Base-by-base conservation (phyloP, 371 early-diverging fungal genomes). In the Coemansia sp. region DNA sequence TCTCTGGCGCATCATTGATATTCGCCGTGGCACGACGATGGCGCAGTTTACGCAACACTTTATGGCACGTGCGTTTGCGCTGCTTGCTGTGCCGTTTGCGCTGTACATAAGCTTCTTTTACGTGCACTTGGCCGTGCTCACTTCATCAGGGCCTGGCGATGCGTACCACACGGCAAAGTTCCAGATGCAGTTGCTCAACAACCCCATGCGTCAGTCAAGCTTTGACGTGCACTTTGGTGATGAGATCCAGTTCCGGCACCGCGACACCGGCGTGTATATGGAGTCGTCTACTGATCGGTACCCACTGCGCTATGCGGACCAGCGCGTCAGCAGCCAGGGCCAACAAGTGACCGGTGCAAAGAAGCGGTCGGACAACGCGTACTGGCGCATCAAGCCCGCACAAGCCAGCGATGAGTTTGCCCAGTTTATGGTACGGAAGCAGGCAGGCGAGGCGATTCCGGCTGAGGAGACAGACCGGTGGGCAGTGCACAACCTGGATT, bases 261-360 rank as follows among this genome's bases (percentile, higher is more conserved):
- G 87, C 57, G 89, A 88, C 47, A 89, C 91, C 2, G 84, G 85
- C 3, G 86, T 78, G 1, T 96, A 82, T 69, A 84, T 98, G 23
- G 94, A 96, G 81, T 97, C 97, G 2, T 93, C 93, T 74, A 39
- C 64, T 6, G 86, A 89, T 37, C 78, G 81, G 28, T 97, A 97
- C 79, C 99, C 98, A 8, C 80, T 95, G 28, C 86, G 92, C 52
- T 96, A 98, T 75, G 91, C 93, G 11, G 96, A 97, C 82, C 93
- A 93, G 33, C 90, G 97, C 30, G 86, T 98, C 57, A 92, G 93
- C 72, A 91, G 90, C 72, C 89, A 91, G 78, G 89, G 98, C 9
- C 97, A 96, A 71, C 97, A 97, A 80, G 96, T 98, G 2, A 95
- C 94, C 3, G 85, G 88, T 2, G 86, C 89, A 71, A 80, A 80